These are phyloP conservation scores for Ceriops tagal DNA, from an alignment of 345 rosid species.

Conservation along the genomic window DNA sequence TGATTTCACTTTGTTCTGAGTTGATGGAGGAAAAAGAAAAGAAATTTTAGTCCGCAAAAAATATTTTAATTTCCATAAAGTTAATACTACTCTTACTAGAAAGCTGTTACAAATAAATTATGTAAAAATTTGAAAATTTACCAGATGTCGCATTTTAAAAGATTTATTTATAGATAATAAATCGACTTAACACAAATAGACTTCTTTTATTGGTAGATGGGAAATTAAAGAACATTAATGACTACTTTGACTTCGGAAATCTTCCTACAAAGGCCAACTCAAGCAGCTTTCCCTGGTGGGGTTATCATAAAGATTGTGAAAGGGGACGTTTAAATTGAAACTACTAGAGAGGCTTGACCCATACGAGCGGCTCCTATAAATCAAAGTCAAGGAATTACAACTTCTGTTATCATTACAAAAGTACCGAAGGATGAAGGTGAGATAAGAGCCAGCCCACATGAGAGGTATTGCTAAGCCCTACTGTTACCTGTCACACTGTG, in stretches of 20 bases:
- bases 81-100: no score
- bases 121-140: no score
- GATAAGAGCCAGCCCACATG: constrained; percentile 12
- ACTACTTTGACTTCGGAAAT: constrained; percentile 3
- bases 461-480: constrained; percentile 15
- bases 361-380: constrained; percentile 6
- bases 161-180: no score
- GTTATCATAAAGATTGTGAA: constrained; percentile 13
- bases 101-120: no score
- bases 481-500: no score
- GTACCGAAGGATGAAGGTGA: background rate
- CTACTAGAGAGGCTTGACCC: constrained; percentile 16
- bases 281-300: constrained; percentile 8
- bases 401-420: constrained; percentile 20
- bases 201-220: no score
- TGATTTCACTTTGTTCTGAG: constrained; percentile 9
- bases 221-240: no score
- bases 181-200: no score
- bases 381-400: constrained; percentile 24
- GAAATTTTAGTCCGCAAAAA: background rate
- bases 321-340: constrained; percentile 15
- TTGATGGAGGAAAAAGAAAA: constrained; percentile 3
- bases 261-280: constrained; percentile 9
- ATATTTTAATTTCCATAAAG: no score
- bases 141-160: no score